Evolutionary conservation across 2,329 filamentous ascomycete species (phyloP).

Genomic region (Pseudogymnoascus sp.): DNA sequence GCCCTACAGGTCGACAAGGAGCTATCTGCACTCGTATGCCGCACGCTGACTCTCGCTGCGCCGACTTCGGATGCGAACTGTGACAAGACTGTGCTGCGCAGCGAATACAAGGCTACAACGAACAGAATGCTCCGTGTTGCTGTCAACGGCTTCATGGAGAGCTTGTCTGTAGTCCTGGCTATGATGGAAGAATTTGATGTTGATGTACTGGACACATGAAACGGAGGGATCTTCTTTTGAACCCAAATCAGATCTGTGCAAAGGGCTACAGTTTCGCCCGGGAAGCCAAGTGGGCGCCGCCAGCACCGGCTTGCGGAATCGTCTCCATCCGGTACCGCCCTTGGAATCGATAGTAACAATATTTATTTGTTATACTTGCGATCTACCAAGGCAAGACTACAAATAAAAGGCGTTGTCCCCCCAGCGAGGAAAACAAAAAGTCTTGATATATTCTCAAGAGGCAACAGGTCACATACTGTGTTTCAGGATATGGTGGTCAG

Average conservation of each 20-base stretch:
- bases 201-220: slow-evolving; percentile 54
- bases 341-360: neutral
- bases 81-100: slow-evolving; percentile 50
- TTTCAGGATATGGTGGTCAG: neutral
- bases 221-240: neutral
- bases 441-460: neutral
- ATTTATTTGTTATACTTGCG: neutral
- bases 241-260: neutral
- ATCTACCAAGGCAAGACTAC: neutral
- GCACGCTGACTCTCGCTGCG: slow-evolving; percentile 54
- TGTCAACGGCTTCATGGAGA: slow-evolving; percentile 95
- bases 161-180: slow-evolving; percentile 70
- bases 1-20: slow-evolving; percentile 81
- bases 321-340: neutral
- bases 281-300: neutral
- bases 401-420: neutral
- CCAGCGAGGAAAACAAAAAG: too few relatives aligned
- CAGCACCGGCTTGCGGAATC: neutral
- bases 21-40: slow-evolving; percentile 72
- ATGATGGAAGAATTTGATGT: slow-evolving; percentile 87
- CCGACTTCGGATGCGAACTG: slow-evolving; percentile 22
- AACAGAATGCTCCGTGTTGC: slow-evolving; percentile 95
- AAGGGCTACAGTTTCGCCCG: neutral
- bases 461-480: neutral
- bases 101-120: slow-evolving; percentile 78